phyloP scores from a whole-genome alignment of 2,329 filamentous ascomycete genomes.

The Chrysoporthe puriensis region DNA sequence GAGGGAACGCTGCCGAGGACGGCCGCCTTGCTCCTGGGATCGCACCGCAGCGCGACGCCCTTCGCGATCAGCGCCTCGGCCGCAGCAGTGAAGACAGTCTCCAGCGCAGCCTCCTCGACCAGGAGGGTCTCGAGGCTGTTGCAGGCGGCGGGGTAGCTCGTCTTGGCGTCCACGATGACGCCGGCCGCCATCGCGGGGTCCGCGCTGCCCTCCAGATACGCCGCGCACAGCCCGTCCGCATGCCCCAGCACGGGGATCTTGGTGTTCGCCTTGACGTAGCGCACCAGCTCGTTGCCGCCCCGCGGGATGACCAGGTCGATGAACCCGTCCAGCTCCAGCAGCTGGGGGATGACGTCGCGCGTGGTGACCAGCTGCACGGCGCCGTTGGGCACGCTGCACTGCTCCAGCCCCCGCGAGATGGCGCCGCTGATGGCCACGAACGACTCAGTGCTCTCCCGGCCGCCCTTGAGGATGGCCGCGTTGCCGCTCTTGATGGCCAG shows the following conservation, averaged over 20 bases:
- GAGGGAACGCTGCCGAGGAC: slow-evolving; percentile 54
- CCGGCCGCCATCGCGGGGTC: slow-evolving; percentile 71
- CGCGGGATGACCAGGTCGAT: slow-evolving; percentile 96
- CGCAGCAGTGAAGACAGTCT: slow-evolving; percentile 69
- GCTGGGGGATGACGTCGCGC: slow-evolving; percentile 83
- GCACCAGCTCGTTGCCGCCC: slow-evolving; percentile 86
- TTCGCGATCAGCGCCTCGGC: slow-evolving; percentile 74
- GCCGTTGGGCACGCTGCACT: slow-evolving; percentile 76
- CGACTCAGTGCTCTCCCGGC: slow-evolving; percentile 94
- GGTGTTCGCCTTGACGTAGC: slow-evolving; percentile 86
- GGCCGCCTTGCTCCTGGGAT: slow-evolving; percentile 67
- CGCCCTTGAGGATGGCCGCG: slow-evolving; percentile 94
- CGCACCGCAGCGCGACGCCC: slow-evolving; percentile 84
- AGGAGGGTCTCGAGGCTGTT: slow-evolving; percentile 93
- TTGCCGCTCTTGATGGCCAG: slow-evolving; percentile 97
- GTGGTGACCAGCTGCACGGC: slow-evolving; percentile 95
- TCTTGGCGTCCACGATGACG: slow-evolving; percentile 89
- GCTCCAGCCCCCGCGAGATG: slow-evolving; percentile 76
- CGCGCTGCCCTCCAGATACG: slow-evolving; percentile 82
- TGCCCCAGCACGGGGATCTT: slow-evolving; percentile 96
- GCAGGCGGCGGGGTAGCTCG: slow-evolving; percentile 92
- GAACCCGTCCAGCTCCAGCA: slow-evolving; percentile 82
- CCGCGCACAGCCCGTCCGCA: slow-evolving; percentile 88
- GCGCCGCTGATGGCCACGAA: slow-evolving; percentile 87
- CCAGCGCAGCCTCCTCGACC: slow-evolving; percentile 73